Percentiles rank a stretch among this genome's conserved stretches.
Conservation (phyloP, 306 rosid species). For the Ormosia semicastrata region DNA sequence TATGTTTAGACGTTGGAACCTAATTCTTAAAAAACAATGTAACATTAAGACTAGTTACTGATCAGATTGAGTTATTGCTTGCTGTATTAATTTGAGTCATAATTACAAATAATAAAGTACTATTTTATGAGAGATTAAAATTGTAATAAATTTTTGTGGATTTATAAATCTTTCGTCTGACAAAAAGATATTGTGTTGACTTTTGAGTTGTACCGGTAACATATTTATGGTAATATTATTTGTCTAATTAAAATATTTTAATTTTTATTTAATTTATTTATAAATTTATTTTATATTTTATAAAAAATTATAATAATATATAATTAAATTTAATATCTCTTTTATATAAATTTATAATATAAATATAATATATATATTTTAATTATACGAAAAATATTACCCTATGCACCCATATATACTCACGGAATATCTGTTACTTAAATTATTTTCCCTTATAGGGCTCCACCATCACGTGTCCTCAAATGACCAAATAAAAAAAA, state of each 20-base stretch:
- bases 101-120: background rate
- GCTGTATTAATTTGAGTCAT: background rate
- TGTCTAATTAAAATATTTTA: no score
- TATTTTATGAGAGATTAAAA: background rate
- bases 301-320: no score
- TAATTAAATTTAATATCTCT: no score
- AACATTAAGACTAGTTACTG: background rate
- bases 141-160: background rate
- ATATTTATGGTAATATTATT: no score
- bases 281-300: no score
- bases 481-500: background rate
- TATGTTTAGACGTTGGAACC: background rate
- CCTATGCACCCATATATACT: background rate
- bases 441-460: background rate
- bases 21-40: no score
- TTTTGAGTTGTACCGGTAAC: background rate
- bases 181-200: background rate
- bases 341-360: no score
- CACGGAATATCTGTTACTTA: background rate
- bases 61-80: background rate
- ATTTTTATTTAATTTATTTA: no score
- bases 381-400: no score
- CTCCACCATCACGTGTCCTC: background rate
- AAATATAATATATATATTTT: no score
- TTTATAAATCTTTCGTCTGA: background rate